Conservation (phyloP, 1,284 basidiomycete species). For the Vanrija sp. region DNA sequence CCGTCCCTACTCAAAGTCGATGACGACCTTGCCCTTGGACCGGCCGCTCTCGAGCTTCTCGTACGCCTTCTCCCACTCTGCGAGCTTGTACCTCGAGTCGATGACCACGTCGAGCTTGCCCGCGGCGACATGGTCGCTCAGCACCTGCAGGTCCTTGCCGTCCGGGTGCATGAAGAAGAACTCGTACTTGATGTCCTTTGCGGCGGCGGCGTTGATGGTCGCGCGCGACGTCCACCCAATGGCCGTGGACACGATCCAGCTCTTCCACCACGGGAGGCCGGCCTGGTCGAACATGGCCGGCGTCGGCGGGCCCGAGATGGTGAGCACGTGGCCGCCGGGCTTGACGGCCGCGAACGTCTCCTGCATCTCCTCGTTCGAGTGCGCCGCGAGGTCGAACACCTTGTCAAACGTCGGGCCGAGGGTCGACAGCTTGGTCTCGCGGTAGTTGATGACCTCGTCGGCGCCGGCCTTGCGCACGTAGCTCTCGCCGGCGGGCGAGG, state of each 20-base stretch:
- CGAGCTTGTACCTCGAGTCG: constrained; percentile 9
- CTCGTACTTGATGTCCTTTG: constrained; percentile 9
- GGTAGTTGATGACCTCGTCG: constrained; percentile 47
- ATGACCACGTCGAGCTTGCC: constrained; percentile 15
- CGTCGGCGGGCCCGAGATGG: constrained; percentile 11
- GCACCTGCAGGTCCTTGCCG: constrained; percentile 11
- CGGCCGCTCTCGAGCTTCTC: constrained; percentile 14
- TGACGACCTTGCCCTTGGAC: constrained; percentile 21
- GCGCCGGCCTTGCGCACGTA: constrained; percentile 51
- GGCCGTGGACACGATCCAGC: not conserved
- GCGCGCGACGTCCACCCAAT: too few species aligned
- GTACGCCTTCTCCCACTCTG: constrained; percentile 12
- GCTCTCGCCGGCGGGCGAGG: constrained; percentile 49
- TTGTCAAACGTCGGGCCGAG: constrained; percentile 10
- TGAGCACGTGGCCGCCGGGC: constrained; percentile 12
- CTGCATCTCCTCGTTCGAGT: not conserved
- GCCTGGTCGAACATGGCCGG: constrained; percentile 1
- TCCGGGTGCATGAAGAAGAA: constrained; percentile 20
- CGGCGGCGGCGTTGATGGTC: not conserved
- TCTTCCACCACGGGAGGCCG: not conserved
- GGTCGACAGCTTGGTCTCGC: constrained; percentile 7
- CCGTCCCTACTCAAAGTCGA: not conserved
- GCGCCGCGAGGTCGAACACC: constrained; percentile 19
- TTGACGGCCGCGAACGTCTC: constrained; percentile 5
- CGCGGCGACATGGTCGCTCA: constrained; percentile 6